Conservation (phyloP, 2,329 filamentous ascomycete genomes). For the Trichoderma hamatum region DNA sequence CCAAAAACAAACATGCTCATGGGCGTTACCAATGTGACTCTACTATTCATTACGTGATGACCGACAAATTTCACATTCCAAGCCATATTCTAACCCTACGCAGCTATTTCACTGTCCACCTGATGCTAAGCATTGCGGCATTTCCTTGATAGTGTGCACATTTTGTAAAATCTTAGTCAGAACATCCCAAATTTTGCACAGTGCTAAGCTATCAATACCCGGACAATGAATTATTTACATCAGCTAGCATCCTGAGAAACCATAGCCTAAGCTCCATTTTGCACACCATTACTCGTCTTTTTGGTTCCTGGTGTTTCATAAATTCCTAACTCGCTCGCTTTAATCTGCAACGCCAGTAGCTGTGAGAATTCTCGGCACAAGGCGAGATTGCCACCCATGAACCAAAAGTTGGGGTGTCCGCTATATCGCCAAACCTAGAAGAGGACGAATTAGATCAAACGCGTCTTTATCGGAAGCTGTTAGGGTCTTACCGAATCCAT, state of each 20-base stretch:
- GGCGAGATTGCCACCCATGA: conserved; percentile 66
- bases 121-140: neutral
- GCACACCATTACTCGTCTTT: neutral
- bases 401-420: conserved; percentile 67
- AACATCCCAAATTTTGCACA: neutral
- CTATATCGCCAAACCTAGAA: conserved; percentile 55
- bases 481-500: conserved; percentile 47
- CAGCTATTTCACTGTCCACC: neutral
- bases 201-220: neutral
- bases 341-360: conserved; percentile 56
- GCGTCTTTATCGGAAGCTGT: neutral
- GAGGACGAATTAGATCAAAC: neutral
- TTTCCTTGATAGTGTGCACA: neutral
- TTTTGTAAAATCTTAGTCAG: too few relatives aligned
- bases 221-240: neutral
- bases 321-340: conserved; percentile 41
- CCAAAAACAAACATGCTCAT: too few relatives aligned
- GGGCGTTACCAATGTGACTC: neutral
- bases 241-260: rapidly evolving
- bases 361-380: conserved; percentile 64
- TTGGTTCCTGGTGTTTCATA: neutral
- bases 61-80: neutral
- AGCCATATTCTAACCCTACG: neutral
- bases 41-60: neutral
- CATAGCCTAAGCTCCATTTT: neutral